Evolutionary conservation across 352 stramenopile species (phyloP), one percentile per base, ranked within the genome.

Genomic region (Globisporangium splendens): DNA sequence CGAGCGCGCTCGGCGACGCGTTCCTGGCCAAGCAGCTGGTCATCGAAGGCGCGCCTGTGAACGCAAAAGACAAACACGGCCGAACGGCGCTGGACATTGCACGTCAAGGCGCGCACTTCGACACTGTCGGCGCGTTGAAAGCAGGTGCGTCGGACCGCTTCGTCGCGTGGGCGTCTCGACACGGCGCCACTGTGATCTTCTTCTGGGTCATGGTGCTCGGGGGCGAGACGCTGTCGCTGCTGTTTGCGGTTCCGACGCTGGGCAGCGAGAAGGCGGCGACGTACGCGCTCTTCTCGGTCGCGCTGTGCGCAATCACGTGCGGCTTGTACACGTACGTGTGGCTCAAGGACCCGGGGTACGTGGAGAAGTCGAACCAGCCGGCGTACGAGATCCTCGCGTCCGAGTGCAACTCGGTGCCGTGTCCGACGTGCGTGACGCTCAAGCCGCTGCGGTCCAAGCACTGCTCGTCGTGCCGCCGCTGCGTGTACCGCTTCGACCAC

Each of bases 21-120:
- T 94, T 92, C 50, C 61, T 94, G 17, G 76, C 81, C 22, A 94
- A 94, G 66, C 84, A 94, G 54, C 75, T 94, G 8, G 84, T 94
- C 17, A 65, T 94, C 11, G 84, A 94, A 77, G 84, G 82, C 39
- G 80, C 82, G 15, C 83, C 82, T 8, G 38, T 89, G 24, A 65
- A 83, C 1, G 68, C 71, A 6, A 73, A 75, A 39, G 84, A 93
- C 59, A 87, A 88, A 44, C 79, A 91, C 38, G 82, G 84, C 8
- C 71, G 84, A 50, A 86, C 74, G 17, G 82, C 84, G n/a, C 66
- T 94, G 41, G 74, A 88, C 46, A 91, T 94, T 54, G 83, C 82
- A 2, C 71, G 72, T 17, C 77, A 91, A 64, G 78, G 79, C 8
- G 79, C 75, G 2, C 80, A 91, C 54, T 79, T 79, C 41, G 83